phyloP scores from a whole-genome alignment of 306 rosid genomes.

The Carpinus fangiana region DNA sequence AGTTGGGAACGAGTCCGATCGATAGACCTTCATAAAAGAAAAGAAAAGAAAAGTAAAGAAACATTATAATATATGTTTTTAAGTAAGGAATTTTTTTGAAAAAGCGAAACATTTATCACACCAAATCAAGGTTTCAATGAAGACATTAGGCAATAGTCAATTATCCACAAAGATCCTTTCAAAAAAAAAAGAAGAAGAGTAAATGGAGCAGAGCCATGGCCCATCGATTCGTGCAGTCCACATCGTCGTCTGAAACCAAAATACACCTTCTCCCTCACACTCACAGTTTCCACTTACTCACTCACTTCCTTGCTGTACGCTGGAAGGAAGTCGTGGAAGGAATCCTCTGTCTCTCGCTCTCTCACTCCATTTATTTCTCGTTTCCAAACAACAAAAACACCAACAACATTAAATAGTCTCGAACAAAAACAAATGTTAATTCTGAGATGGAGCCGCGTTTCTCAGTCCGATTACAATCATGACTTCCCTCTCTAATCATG shows the following conservation, averaged over 20 bases:
- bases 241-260: slow-evolving; percentile 44
- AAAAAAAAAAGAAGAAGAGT: slow-evolving; percentile 8
- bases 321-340: slow-evolving; percentile 3
- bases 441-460: slow-evolving; percentile 59
- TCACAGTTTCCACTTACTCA: slow-evolving; percentile 46
- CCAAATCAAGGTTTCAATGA: too few species aligned
- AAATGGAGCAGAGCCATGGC: slow-evolving; percentile 59
- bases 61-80: too few species aligned
- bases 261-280: slow-evolving; percentile 27
- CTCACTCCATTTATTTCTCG: slow-evolving; percentile 2
- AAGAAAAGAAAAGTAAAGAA: too few species aligned
- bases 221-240: slow-evolving; percentile 75
- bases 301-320: slow-evolving; percentile 31
- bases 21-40: too few species aligned
- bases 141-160: slow-evolving; percentile 4
- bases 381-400: slow-evolving; percentile 29
- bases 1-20: too few species aligned
- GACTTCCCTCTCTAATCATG: slow-evolving; percentile 57
- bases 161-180: too few species aligned
- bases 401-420: slow-evolving; percentile 22
- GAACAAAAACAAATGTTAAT: slow-evolving; percentile 23
- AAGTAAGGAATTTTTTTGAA: too few species aligned
- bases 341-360: background rate
- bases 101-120: too few species aligned
- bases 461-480: slow-evolving; percentile 69